phyloP scores from a whole-genome alignment of 2,329 filamentous ascomycete species.

The Colletotrichum tofieldiae region DNA sequence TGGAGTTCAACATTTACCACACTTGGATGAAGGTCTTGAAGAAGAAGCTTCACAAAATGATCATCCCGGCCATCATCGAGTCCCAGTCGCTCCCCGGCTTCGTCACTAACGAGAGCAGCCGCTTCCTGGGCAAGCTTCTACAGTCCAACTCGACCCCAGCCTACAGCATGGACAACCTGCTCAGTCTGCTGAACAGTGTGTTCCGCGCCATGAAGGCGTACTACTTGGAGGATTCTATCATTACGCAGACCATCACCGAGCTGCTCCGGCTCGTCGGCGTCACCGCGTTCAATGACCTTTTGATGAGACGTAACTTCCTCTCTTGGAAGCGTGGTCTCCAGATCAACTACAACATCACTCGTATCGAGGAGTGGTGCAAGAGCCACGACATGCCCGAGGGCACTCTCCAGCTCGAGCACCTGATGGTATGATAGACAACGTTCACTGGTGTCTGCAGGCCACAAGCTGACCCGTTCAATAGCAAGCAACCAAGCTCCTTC shows the following conservation, averaged over 20 bases:
- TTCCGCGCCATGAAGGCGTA: constrained; percentile 99
- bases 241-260: constrained; percentile 95
- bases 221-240: constrained; percentile 96
- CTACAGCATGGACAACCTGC: constrained; percentile 99
- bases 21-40: constrained; percentile 99
- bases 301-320: constrained; percentile 98
- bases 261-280: constrained; percentile 94
- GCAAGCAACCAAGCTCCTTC: constrained; percentile 98
- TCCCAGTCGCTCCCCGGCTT: constrained; percentile 98
- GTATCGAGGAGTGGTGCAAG: constrained; percentile 99
- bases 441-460: background rate
- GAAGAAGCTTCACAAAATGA: constrained; percentile 99
- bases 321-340: constrained; percentile 99
- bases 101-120: constrained; percentile 98
- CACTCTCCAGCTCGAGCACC: constrained; percentile 95
- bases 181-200: constrained; percentile 95
- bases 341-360: constrained; percentile 99
- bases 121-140: constrained; percentile 97
- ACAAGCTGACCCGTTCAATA: constrained; percentile 53
- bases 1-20: constrained; percentile 99
- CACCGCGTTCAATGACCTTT: constrained; percentile 96
- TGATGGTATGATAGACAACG: constrained; percentile 78
- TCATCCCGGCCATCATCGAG: constrained; percentile 98
- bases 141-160: constrained; percentile 91
- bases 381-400: constrained; percentile 99